Conservation (phyloP, 2,329 filamentous ascomycete species). For the Sphaerulina populicola region DNA sequence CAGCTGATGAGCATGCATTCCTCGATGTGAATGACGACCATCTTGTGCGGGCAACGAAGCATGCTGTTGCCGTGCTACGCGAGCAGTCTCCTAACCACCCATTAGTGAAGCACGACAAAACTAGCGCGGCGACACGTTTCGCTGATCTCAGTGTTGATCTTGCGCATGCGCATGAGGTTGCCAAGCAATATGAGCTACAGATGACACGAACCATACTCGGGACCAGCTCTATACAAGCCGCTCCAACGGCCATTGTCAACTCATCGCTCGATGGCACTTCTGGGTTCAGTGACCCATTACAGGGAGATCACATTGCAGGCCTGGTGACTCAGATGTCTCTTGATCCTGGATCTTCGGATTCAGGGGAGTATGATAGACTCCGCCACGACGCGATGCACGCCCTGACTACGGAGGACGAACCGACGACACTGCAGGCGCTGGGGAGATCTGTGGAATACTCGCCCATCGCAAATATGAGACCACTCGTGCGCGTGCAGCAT, state of each 20-base stretch:
- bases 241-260: neutral
- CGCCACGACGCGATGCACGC: neutral
- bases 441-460: neutral
- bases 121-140: neutral
- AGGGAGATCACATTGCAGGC: neutral
- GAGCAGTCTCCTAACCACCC: conserved; percentile 5
- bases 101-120: neutral
- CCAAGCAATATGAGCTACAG: neutral
- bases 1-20: neutral
- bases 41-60: conserved; percentile 12
- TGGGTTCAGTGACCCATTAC: neutral
- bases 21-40: conserved; percentile 4
- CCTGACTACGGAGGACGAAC: neutral
- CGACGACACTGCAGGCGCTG: neutral
- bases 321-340: neutral
- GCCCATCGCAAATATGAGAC: conserved; percentile 31
- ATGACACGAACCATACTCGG: neutral
- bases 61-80: conserved; percentile 10
- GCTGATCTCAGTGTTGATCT: neutral
- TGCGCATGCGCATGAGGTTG: neutral
- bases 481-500: conserved; percentile 65
- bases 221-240: neutral
- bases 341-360: neutral
- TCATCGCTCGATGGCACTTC: neutral
- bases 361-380: neutral